These are phyloP conservation scores for Terfezia boudieri DNA, from an alignment of 495 filamentous ascomycete genomes.

Conservation along the genomic window DNA sequence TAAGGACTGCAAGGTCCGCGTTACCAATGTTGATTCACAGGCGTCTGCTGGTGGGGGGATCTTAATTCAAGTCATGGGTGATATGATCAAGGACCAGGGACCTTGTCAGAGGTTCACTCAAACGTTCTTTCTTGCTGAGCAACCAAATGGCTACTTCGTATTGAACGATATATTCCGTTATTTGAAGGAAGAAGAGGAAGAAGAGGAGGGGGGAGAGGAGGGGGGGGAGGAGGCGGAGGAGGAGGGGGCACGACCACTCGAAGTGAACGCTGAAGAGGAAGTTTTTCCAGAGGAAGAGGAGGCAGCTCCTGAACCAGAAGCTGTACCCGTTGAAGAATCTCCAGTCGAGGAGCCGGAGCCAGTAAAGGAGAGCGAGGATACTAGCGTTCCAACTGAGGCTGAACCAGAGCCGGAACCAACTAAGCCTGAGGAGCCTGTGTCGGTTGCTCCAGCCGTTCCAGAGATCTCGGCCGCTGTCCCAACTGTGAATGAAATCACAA, in stretches of 20 bases:
- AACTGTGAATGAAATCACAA: slow-evolving; percentile 20
- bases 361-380: slow-evolving; percentile 6
- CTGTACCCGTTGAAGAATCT: slow-evolving; percentile 26
- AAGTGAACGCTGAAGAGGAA: slow-evolving; percentile 27
- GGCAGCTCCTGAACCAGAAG: slow-evolving; percentile 24
- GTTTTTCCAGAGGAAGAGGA: slow-evolving; percentile 25
- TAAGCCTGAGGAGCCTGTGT: slow-evolving; percentile 18
- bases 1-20: slow-evolving; percentile 94
- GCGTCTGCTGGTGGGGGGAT: slow-evolving; percentile 66
- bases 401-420: slow-evolving; percentile 14
- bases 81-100: slow-evolving; percentile 79
- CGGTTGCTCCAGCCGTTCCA: slow-evolving; percentile 8
- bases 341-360: slow-evolving; percentile 1
- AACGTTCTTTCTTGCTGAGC: slow-evolving; percentile 93
- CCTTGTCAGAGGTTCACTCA: slow-evolving; percentile 89
- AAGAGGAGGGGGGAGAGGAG: slow-evolving; percentile 45
- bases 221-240: slow-evolving; percentile 23
- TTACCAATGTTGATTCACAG: slow-evolving; percentile 93
- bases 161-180: slow-evolving; percentile 95
- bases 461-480: slow-evolving; percentile 11
- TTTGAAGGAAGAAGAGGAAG: slow-evolving; percentile 45
- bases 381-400: slow-evolving; percentile 11
- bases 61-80: slow-evolving; percentile 89
- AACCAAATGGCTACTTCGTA: slow-evolving; percentile 93
- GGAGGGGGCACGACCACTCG: slow-evolving; percentile 24